Evolutionary conservation across 371 early-diverging fungal genomes (phyloP), one percentile per base, ranked within the genome.

Genomic region (Coemansia sp.): DNA sequence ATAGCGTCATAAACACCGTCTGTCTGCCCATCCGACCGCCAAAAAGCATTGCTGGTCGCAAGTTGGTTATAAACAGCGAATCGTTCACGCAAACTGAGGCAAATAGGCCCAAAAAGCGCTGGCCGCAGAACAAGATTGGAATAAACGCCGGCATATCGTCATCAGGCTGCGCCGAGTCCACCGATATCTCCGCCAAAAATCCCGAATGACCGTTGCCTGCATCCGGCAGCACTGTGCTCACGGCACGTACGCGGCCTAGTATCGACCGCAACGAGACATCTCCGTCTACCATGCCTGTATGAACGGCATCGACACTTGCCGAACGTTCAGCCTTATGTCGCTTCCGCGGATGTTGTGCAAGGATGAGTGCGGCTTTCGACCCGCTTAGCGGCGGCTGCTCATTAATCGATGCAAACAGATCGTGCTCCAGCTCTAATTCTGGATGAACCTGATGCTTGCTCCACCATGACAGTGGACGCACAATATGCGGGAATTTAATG

Each of bases 401-500:
- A 1, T 33, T 43, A 32, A 69, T 59, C 6, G 51, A 18, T 1
- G 54, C 29, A 7, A 60, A 34, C 43, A 69, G 47, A 7, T 39
- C 46, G 1, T 47, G 43, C 14, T 60, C 68, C 8, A 43, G 38
- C 14, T 55, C 68, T 16, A 55, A 55, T 24, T 67, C 67, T 0
- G 69, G 69, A 46, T 60, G 36, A 3, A 66, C 34, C n/a, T 55
- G 69, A 31, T 44, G 42, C 37, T 60, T 55, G 9, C 32, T 31
- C 72, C 72, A 72, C 72, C 72, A 72, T 9, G 64, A 63, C 14
- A 72, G 29, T 29, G 58, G 60, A 1, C 53, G 56, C 11, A 49
- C 42, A 0, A 46, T 29, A 11, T 32, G 44, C 1, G 71, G 62
- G n/a, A 58, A n/a, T 7, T 12, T 18, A 2, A 62, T 29, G 7